Conservation (phyloP, 2,329 filamentous ascomycete species). For the Nannizzia gypsea region DNA sequence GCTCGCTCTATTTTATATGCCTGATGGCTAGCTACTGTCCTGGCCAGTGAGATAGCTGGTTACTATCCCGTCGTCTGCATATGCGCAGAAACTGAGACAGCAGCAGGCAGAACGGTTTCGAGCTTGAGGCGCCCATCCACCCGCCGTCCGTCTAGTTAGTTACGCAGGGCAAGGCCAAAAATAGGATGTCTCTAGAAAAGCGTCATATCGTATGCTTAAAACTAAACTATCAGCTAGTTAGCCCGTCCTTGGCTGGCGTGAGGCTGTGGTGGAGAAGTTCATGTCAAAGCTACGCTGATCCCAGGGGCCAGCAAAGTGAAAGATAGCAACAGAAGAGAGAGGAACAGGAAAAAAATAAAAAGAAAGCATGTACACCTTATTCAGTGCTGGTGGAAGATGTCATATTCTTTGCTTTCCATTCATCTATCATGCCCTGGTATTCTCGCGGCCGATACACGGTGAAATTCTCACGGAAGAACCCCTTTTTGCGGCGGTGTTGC, state of each 20-base stretch:
- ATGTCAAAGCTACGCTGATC: neutral
- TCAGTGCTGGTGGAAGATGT: neutral
- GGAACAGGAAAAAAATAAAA: neutral
- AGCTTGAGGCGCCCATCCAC: neutral
- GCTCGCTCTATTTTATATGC: too few relatives aligned
- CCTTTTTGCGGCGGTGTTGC: slow-evolving; percentile 29
- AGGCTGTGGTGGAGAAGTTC: too few relatives aligned
- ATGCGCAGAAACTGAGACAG: neutral
- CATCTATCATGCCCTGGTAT: slow-evolving; percentile 32
- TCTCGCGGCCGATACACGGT: slow-evolving; percentile 30
- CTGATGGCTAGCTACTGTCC: neutral
- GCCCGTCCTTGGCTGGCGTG: too few relatives aligned
- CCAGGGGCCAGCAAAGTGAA: too few relatives aligned
- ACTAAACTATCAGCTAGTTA: too few relatives aligned
- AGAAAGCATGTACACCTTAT: neutral
- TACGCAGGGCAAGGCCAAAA: neutral
- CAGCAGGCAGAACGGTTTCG: neutral
- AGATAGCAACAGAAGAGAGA: neutral
- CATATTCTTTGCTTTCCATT: slow-evolving; percentile 24
- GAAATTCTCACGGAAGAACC: slow-evolving; percentile 25
- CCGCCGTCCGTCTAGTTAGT: neutral
- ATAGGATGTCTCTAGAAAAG: slow-evolving; percentile 4
- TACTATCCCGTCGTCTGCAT: neutral
- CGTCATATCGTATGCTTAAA: too few relatives aligned
- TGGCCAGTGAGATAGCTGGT: neutral